Evolutionary conservation across 2,329 filamentous ascomycete species (phyloP).

Genomic region (Fusarium clavum): DNA sequence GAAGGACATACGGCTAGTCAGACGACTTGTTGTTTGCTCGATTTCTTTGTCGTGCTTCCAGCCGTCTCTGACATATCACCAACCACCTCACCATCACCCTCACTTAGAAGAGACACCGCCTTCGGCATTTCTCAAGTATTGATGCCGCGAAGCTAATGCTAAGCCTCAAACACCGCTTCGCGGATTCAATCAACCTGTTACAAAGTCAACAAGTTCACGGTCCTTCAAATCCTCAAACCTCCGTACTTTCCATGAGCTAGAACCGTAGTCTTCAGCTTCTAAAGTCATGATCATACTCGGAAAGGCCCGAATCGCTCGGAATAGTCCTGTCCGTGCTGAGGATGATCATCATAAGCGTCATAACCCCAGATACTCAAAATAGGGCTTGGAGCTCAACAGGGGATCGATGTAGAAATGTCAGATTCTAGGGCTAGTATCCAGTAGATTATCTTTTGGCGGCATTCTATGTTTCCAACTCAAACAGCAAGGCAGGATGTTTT

Average conservation of each 20-base stretch:
- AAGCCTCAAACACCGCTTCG: background rate
- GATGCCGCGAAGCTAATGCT: background rate
- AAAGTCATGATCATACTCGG: background rate
- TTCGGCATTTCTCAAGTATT: background rate
- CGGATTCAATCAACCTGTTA: background rate
- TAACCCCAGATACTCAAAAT: slow-evolving; percentile 7
- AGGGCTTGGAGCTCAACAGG: slow-evolving; percentile 22
- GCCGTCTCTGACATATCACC: slow-evolving; percentile 15
- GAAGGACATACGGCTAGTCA: slow-evolving; percentile 12
- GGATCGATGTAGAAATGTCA: slow-evolving; percentile 19
- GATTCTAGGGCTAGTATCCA: slow-evolving; percentile 1
- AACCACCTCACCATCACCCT: background rate
- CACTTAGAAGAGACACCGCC: background rate
- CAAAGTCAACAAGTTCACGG: background rate
- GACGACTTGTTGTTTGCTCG: background rate
- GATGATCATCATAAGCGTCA: background rate
- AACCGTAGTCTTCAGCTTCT: slow-evolving; percentile 6
- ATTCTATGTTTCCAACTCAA: slow-evolving; percentile 8
- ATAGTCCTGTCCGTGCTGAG: slow-evolving; percentile 3
- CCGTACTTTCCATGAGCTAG: background rate
- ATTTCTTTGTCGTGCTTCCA: slow-evolving; percentile 20
- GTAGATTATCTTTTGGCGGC: background rate
- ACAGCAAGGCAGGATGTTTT: slow-evolving; percentile 1
- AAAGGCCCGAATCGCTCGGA: slow-evolving; percentile 4
- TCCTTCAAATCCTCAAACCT: background rate